Evolutionary conservation across 1,284 basidiomycete genomes (phyloP), one percentile per base, ranked within the genome.

Genomic region (Melampsora americana): DNA sequence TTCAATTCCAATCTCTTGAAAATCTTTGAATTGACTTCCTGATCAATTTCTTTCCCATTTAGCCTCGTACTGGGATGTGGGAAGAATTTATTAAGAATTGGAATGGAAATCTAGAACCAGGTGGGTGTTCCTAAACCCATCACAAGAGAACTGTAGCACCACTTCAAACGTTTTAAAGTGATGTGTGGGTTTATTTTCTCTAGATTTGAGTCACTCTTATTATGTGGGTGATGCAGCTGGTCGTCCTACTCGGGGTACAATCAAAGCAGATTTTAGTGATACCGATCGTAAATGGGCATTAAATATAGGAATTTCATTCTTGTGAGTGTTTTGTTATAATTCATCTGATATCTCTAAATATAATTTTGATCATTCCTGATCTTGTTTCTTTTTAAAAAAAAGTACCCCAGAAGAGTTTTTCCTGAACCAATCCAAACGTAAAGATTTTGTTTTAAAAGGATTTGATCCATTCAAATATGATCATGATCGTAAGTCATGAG

Each of bases 181-280:
- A 0, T 6, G 11, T 44, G 12, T 14, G 42, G 42, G 12, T 44
- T 12, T 44, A n/a, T 14, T 26, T n/a, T 20, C 44, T 50, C 30
- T 50, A 75, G 72, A 62, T 32, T 50, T 44, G 18, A 12, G 18
- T 9, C 73, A 84, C 0, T 90, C 90, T 0, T 90, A 91, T 79
- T 95, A 90, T 80, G 90, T 96, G 2, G 94, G 94, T 5, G 94
- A 97, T 80, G 93, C 93, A 1, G 94, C 93, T 7, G 93, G 93
- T 11, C 87, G 93, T 60, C 83, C 84, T 14, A 82, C 82, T 18
- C 35, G 18, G 12, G 32, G 50, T 35, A 50, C 64, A 59, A 65
- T 50, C 1, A 62, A 62, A 23, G 66, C 65, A 14, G 92, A 95
- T 82, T 90, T 90, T 81, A 87, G 90, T 6, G 88, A 89, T 76